These are phyloP conservation scores for Verticillium isaacii DNA, from an alignment of 2,329 filamentous ascomycete genomes.

Conservation along the genomic window DNA sequence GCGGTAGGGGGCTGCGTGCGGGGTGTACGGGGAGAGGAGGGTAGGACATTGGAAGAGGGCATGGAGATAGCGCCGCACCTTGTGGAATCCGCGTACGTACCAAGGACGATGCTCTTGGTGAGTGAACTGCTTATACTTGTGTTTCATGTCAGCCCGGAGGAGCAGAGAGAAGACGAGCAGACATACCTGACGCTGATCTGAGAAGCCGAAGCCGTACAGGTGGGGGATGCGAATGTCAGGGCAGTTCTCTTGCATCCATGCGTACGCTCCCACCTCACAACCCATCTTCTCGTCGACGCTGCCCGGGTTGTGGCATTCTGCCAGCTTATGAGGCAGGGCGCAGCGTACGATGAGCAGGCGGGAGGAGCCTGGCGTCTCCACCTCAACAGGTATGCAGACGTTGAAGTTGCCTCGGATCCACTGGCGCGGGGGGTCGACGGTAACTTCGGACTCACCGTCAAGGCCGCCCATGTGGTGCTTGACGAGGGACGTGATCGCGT, in stretches of 20 bases:
- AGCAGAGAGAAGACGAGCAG: too few species aligned
- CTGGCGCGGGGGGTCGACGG: not conserved
- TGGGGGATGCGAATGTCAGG: constrained; percentile 20
- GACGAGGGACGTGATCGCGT: not conserved
- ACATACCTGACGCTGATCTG: constrained; percentile 12
- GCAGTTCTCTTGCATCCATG: constrained; percentile 25
- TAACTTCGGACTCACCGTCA: not conserved
- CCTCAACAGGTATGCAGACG: not conserved
- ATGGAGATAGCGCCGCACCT: not conserved
- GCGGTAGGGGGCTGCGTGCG: not conserved
- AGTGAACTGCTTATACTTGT: not conserved
- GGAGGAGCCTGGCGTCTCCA: not conserved
- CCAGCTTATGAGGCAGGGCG: constrained; percentile 13
- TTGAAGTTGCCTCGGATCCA: not conserved
- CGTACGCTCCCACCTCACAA: constrained; percentile 25
- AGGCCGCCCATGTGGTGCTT: not conserved
- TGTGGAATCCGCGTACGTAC: not conserved
- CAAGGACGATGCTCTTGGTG: not conserved
- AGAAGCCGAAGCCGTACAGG: constrained; percentile 15
- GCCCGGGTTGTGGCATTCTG: constrained; percentile 15
- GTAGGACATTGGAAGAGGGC: not conserved
- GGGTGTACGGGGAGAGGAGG: not conserved
- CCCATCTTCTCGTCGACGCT: constrained; percentile 27
- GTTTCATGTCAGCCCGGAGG: too few species aligned
- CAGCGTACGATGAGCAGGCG: not conserved